Percentiles rank a stretch among this genome's conserved stretches.
Conservation (phyloP, 768 basidiomycete genomes). For the Inosperma sp. region DNA sequence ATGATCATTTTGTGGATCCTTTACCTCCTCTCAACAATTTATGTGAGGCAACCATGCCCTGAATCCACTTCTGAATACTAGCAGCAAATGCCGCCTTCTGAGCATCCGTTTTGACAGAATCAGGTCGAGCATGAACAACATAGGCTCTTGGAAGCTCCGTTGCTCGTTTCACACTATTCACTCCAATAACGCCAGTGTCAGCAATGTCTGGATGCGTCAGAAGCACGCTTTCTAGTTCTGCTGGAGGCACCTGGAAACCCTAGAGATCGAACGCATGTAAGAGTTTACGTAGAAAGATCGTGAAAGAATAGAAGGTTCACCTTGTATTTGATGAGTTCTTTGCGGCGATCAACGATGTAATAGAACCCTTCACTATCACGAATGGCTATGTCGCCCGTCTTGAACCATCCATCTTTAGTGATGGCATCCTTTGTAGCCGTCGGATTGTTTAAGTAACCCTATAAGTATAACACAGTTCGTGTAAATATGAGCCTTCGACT, state of each 20-base stretch:
- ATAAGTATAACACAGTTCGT: neutral
- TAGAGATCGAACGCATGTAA: slow-evolving; percentile 22
- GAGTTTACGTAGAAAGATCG: neutral
- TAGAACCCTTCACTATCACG: slow-evolving; percentile 67
- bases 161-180: slow-evolving; percentile 59
- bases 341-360: slow-evolving; percentile 67
- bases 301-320: slow-evolving; percentile 21
- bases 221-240: slow-evolving; percentile 76
- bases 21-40: slow-evolving; percentile 73
- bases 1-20: neutral
- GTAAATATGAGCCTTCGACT: neutral
- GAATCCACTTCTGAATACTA: slow-evolving; percentile 62
- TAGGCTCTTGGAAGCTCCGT: slow-evolving; percentile 83
- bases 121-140: slow-evolving; percentile 48
- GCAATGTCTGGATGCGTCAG: slow-evolving; percentile 71
- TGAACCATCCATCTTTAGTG: slow-evolving; percentile 75
- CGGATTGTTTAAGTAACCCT: slow-evolving; percentile 75
- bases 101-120: slow-evolving; percentile 28
- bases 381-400: slow-evolving; percentile 77
- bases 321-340: slow-evolving; percentile 78
- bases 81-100: slow-evolving; percentile 43
- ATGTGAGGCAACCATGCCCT: slow-evolving; percentile 64
- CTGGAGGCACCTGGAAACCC: slow-evolving; percentile 86
- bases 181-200: slow-evolving; percentile 78
- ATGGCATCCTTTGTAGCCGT: slow-evolving; percentile 65